Evolutionary conservation across 345 rosid genomes (phyloP).

Genomic region (Noccaea caerulescens): DNA sequence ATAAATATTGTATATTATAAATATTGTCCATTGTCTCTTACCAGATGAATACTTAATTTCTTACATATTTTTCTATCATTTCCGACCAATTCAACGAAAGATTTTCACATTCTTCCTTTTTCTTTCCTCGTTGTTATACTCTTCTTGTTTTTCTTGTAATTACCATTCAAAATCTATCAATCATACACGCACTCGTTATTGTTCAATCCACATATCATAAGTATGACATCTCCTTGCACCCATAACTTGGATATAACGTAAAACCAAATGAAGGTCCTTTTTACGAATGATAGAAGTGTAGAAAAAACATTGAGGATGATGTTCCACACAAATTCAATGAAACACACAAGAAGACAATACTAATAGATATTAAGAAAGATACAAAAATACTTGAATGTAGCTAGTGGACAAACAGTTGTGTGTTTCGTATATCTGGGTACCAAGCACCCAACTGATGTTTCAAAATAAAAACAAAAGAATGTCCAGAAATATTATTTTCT

Average conservation of each 20-base stretch:
- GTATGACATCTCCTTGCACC: background rate
- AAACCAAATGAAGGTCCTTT: constrained; percentile 6
- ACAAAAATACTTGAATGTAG: constrained; percentile 25
- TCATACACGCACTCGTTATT: constrained; percentile 4
- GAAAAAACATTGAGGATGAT: background rate
- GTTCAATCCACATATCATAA: background rate
- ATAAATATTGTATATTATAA: too few species aligned
- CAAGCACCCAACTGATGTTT: constrained; percentile 24
- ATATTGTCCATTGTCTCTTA: background rate
- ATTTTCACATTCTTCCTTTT: background rate
- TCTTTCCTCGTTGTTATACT: background rate
- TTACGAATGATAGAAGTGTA: background rate
- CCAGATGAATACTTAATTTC: background rate
- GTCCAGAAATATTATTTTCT: constrained; percentile 14
- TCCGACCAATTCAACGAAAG: too few species aligned
- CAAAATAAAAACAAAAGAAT: constrained; percentile 31
- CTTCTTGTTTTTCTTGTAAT: background rate
- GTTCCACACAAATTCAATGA: constrained; percentile 1
- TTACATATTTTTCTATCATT: background rate
- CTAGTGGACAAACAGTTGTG: constrained; percentile 24
- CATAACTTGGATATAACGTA: constrained; percentile 4
- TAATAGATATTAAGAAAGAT: constrained; percentile 8
- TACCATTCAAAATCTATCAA: background rate
- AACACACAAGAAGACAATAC: constrained; percentile 4
- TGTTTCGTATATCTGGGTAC: constrained; percentile 31